Evolutionary conservation across 202 grass and related monocot species (phyloP).

Genomic region (Panicum hallii): DNA sequence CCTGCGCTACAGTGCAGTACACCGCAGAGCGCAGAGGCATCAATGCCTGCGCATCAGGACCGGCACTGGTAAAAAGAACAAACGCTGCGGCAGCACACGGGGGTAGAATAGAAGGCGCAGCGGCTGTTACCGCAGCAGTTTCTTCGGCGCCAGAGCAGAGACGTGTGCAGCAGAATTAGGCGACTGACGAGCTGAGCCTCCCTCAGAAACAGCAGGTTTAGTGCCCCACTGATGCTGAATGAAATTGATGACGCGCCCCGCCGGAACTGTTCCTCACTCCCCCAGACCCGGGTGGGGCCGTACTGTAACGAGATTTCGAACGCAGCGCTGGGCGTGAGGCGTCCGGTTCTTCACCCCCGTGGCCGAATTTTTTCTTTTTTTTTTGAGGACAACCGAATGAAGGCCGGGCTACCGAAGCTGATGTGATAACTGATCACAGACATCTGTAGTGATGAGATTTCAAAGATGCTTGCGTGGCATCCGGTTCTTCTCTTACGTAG

Average conservation of each 20-base stretch:
- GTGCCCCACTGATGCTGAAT: background rate
- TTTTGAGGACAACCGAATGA: no score
- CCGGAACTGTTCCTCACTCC: no score
- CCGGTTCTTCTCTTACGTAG: no score
- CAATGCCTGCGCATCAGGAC: background rate
- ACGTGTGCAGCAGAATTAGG: background rate
- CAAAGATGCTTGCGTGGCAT: no score
- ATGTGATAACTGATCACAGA: no score
- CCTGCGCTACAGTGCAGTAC: background rate
- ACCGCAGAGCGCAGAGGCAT: constrained; percentile 9
- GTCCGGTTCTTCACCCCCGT: no score
- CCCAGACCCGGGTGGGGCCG: no score
- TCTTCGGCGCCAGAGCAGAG: background rate
- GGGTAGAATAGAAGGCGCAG: constrained; percentile 35
- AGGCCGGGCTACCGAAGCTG: no score
- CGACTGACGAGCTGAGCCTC: background rate
- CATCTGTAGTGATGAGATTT: no score
- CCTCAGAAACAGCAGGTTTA: background rate
- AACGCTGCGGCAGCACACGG: constrained; percentile 20
- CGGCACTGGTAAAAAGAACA: constrained; percentile 4
- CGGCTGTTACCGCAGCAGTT: background rate
- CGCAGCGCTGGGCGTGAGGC: no score
- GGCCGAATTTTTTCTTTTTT: no score
- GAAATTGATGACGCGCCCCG: background rate
- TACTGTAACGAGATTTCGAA: no score